Evolutionary conservation across 192 early-diverging fungal genomes (phyloP), one percentile per base, ranked within the genome.

Genomic region (Rhizophagus sp.): DNA sequence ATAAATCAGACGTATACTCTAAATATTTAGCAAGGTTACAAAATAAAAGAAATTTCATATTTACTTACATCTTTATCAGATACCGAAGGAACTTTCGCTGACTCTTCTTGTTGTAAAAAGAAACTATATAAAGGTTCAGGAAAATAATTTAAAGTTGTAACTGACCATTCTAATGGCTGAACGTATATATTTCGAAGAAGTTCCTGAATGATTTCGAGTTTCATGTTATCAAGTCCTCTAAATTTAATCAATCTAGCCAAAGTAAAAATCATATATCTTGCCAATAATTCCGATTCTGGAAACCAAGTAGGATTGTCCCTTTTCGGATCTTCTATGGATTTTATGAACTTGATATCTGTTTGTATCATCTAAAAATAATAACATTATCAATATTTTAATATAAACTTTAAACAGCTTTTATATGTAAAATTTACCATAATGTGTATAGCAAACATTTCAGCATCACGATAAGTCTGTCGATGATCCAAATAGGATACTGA

Each of bases 401-500:
- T 17, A 36, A 52, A 11, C 24, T 44, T 52, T 50, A 7, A 25
- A 30, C 22, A 65, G 13, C 10, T 22, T 9, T 10, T 11, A 7
- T 65, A 4, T 5, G 50, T 25, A 77, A 67, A 15, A 65, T 81
- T 85, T 80, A 92, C 88, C 84, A 91, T 86, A 3, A 80, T 50
- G 44, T 90, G 89, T 47, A 90, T 70, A 62, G 88, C 88, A 87
- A 93, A 91, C 73, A 89, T 88, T 81, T 95, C 94, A 44, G 92
- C 81, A 41, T 90, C 86, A 47, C 88, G 87, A 78, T 94, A 91
- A 62, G 90, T 86, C 62, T 93, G 92, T 7, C 92, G 88, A 75
- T 92, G 91, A 49, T 88, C 85, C 13, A 92, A 80, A 62, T 88
- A 83, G 19, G 92, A 91, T 36, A 93, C 83, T 19, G 91, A 89